Conservation (phyloP, 805 yeast genomes). For the Wickerhamomyces rabaulensis region DNA sequence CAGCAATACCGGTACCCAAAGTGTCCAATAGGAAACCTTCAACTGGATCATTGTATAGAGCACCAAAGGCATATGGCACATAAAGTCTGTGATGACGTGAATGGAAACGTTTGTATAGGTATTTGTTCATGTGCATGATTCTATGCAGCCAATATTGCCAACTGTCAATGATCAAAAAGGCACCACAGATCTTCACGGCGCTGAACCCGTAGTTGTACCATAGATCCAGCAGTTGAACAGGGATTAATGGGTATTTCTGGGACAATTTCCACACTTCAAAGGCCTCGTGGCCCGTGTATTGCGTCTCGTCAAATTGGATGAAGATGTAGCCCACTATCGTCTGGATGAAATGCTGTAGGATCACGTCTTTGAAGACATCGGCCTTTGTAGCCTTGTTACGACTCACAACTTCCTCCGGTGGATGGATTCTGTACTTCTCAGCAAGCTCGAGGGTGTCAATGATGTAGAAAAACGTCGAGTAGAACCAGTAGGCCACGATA, state of each 20-base stretch:
- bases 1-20: conserved; percentile 84
- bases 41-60: conserved; percentile 87
- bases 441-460: conserved; percentile 72
- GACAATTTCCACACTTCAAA: conserved; percentile 42
- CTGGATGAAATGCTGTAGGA: conserved; percentile 82
- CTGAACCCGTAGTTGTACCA: conserved; percentile 65
- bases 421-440: conserved; percentile 84
- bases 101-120: conserved; percentile 75
- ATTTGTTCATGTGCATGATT: conserved; percentile 77
- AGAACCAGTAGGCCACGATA: conserved; percentile 77
- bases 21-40: conserved; percentile 95
- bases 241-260: conserved; percentile 26
- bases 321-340: conserved; percentile 59
- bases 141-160: conserved; percentile 96
- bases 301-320: conserved; percentile 50
- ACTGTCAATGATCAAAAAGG: conserved; percentile 76
- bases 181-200: conserved; percentile 46
- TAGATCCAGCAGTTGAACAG: conserved; percentile 43
- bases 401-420: conserved; percentile 74
- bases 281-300: conserved; percentile 47
- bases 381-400: conserved; percentile 69
- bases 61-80: conserved; percentile 96
- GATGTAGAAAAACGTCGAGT: conserved; percentile 67
- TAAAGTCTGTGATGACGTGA: conserved; percentile 92
- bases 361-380: conserved; percentile 77